Evolutionary conservation across 1,139 yeast genomes (phyloP).

Genomic region (Saccharomycopsis hybrid): DNA sequence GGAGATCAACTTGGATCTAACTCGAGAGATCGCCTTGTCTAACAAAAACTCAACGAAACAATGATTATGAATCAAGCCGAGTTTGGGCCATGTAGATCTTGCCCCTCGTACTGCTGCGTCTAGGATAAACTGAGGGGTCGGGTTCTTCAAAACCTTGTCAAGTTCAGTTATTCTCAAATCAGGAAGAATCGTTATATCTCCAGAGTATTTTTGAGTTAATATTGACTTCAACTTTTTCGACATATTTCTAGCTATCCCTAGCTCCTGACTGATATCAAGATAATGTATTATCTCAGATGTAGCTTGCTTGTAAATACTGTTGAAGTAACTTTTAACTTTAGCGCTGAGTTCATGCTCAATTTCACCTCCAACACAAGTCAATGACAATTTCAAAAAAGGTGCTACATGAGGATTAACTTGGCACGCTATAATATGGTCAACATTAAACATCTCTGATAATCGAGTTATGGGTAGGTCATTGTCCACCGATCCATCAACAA

Average conservation of each 20-base stretch:
- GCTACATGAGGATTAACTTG: constrained; percentile 97
- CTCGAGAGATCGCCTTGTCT: constrained; percentile 64
- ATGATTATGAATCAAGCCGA: constrained; percentile 77
- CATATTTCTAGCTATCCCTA: constrained; percentile 68
- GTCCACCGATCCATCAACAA: constrained; percentile 94
- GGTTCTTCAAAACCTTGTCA: constrained; percentile 64
- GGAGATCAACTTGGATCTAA: constrained; percentile 61
- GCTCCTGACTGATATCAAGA: constrained; percentile 62
- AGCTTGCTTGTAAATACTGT: constrained; percentile 52
- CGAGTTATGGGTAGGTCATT: constrained; percentile 88
- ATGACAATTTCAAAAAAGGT: constrained; percentile 68
- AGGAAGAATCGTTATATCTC: constrained; percentile 89
- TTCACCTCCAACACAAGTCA: constrained; percentile 64
- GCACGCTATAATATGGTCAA: constrained; percentile 92
- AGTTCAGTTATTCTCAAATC: constrained; percentile 56
- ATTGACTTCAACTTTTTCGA: constrained; percentile 70
- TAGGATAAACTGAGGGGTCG: constrained; percentile 65
- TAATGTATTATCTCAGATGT: constrained; percentile 74
- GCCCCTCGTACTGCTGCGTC: constrained; percentile 80
- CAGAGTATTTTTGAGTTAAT: constrained; percentile 80
- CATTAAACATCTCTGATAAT: constrained; percentile 91
- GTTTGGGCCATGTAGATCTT: constrained; percentile 87
- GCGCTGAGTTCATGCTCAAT: constrained; percentile 55
- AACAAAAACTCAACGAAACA: constrained; percentile 85
- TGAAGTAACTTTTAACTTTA: constrained; percentile 47